Percentiles rank a stretch among this genome's conserved stretches.
phyloP scores from a whole-genome alignment of 2,329 filamentous ascomycete species.

The Trichoderma endophyticum region DNA sequence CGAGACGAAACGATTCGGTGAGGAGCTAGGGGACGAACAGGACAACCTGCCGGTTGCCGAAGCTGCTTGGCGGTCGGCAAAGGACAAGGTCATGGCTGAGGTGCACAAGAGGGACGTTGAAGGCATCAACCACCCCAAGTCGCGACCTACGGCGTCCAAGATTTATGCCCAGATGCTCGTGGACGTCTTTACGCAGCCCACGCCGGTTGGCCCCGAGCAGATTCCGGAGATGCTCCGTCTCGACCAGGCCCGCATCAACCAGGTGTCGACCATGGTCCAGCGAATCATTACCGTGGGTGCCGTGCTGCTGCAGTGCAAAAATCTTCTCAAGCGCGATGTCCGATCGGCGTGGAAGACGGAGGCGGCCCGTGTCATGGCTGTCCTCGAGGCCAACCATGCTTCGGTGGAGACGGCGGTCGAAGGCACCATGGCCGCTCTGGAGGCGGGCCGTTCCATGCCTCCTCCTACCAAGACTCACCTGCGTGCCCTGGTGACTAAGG shows the following conservation, averaged over 20 bases:
- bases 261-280: conserved; percentile 38
- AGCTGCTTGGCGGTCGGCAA: conserved; percentile 63
- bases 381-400: conserved; percentile 58
- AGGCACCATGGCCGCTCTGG: conserved; percentile 60
- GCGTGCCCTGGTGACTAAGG: conserved; percentile 55
- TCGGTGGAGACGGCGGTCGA: conserved; percentile 54
- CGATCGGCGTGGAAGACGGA: conserved; percentile 74
- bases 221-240: conserved; percentile 73
- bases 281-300: conserved; percentile 71
- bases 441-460: conserved; percentile 62
- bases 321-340: conserved; percentile 76
- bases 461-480: conserved; percentile 58
- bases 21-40: conserved; percentile 57
- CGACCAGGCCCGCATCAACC: conserved; percentile 59
- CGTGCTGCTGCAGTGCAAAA: conserved; percentile 76
- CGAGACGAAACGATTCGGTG: conserved; percentile 68
- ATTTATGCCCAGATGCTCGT: conserved; percentile 75
- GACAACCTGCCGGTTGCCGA: conserved; percentile 59
- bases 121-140: conserved; percentile 58
- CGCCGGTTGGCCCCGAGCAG: conserved; percentile 49
- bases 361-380: conserved; percentile 65
- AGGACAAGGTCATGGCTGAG: conserved; percentile 63
- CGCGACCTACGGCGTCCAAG: conserved; percentile 63
- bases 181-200: conserved; percentile 68
- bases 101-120: conserved; percentile 66